Conservation (phyloP, 108 stramenopile species). For the Aurantiochytrium sp. region DNA sequence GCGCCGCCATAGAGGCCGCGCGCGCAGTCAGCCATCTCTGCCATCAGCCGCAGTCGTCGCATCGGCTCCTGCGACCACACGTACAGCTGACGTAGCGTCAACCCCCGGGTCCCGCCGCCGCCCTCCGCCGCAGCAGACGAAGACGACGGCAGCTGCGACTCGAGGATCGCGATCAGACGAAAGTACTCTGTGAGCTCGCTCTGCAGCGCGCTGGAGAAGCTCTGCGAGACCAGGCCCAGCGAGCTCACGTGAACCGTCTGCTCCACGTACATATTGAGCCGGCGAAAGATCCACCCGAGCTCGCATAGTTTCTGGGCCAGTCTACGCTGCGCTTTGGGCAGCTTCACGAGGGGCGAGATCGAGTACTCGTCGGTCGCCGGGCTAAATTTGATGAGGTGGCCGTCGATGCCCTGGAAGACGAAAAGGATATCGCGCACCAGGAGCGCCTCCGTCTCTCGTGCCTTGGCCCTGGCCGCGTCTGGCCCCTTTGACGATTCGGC, state of each 20-base stretch:
- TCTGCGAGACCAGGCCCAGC: constrained; percentile 63
- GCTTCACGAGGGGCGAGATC: not conserved
- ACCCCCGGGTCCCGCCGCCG: too few relatives aligned
- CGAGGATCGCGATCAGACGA: constrained; percentile 62
- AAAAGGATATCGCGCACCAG: constrained; percentile 22
- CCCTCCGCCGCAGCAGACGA: too few relatives aligned
- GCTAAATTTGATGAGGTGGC: constrained; percentile 8
- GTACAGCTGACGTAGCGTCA: constrained; percentile 67
- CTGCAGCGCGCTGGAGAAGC: constrained; percentile 67
- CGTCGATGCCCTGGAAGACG: constrained; percentile 36
- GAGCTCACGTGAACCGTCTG: constrained; percentile 40
- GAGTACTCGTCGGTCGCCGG: not conserved
- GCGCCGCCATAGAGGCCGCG: constrained; percentile 68
- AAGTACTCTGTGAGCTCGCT: constrained; percentile 68
- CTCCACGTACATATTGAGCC: constrained; percentile 57
- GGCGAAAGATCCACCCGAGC: constrained; percentile 74
- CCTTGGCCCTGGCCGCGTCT: not conserved
- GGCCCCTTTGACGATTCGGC: not conserved
- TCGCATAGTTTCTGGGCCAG: constrained; percentile 50
- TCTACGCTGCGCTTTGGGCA: not conserved
- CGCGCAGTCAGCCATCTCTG: constrained; percentile 69
- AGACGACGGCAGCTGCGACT: constrained; percentile 54
- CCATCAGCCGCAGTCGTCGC: constrained; percentile 61
- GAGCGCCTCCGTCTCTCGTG: not conserved
- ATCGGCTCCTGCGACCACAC: constrained; percentile 63